Evolutionary conservation across 2,329 filamentous ascomycete genomes (phyloP), one percentile per base, ranked within the genome.

Genomic region (Xylaria sp.): DNA sequence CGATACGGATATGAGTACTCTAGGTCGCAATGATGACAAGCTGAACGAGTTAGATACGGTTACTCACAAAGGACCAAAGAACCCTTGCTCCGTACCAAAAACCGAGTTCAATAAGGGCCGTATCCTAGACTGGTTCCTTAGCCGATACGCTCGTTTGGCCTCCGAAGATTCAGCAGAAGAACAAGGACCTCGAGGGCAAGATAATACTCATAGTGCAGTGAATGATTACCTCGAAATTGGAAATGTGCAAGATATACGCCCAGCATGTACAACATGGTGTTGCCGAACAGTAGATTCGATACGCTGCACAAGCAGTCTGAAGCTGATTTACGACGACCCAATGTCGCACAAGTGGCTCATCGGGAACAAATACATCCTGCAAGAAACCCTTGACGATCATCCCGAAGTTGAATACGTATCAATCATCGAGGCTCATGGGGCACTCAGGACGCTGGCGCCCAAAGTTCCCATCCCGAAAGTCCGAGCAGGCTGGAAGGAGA

Each of bases 401-500:
- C 67, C 68, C 5, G 69, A 69, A 15, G 63, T 69, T 20, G 63
- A 63, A 10, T 61, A 73, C 6, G 69, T 73, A 9, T 69, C 74
- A 5, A 45, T 74, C 8, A 68, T 70, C 12, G 58, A 73, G 34
- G 73, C 72, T 0, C 60, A 66, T 8, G 56, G 70, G 39, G 41
- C 74, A 9, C 41, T 77, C 4, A 62, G 59, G 18, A 39, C 30
- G 20, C 18, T 63, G 4, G 63, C 63, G 2, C 50, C 57, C 10
- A 70, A 60, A 10, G 71, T 76, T 9, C 76, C 75, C 9, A 67
- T 73, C 1, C 74, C 71, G 1, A 70, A 66, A 45, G 67, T 77
- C 23, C 66, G 73, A 8, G 72, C 73, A 15, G 72, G 72, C 4
- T 77, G 76, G 76, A 76, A 73, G 50, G 75, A 76, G 56, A 64